These are phyloP conservation scores for Apiospora arundinis DNA, from an alignment of 2,329 filamentous ascomycete species.

Conservation along the genomic window DNA sequence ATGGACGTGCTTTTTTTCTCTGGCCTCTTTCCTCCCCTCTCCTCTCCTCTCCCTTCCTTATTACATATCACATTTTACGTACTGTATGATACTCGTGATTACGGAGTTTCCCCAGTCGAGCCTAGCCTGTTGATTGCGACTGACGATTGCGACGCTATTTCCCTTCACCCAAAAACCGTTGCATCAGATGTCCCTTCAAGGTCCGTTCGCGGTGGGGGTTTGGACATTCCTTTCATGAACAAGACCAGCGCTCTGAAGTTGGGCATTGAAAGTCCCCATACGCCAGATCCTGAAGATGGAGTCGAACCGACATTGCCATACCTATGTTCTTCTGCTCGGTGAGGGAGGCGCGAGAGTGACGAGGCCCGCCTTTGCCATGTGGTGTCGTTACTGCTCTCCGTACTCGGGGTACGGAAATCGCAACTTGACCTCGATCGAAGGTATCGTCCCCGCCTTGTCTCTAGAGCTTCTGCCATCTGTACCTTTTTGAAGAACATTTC, in stretches of 20 bases:
- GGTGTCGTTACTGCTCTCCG: background rate
- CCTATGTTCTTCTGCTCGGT: background rate
- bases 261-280: background rate
- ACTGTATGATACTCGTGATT: background rate
- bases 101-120: constrained; percentile 1
- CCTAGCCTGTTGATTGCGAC: background rate
- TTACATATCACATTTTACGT: background rate
- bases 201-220: constrained; percentile 19
- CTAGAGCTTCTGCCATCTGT: background rate
- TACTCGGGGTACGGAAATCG: background rate
- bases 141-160: constrained; percentile 13
- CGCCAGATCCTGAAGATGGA: background rate
- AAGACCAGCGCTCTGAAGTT: background rate
- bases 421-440: background rate
- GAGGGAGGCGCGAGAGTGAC: background rate
- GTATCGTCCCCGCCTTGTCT: background rate
- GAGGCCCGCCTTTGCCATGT: constrained; percentile 5
- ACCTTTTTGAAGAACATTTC: background rate
- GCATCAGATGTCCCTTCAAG: constrained; percentile 4
- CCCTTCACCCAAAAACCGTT: background rate
- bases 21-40: no score
- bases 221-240: background rate
- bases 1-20: background rate
- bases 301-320: background rate
- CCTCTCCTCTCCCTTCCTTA: background rate